Percentiles rank a stretch among this genome's conserved stretches.
phyloP scores from a whole-genome alignment of 441 rosid genomes.

The Gossypium gossypioides region DNA sequence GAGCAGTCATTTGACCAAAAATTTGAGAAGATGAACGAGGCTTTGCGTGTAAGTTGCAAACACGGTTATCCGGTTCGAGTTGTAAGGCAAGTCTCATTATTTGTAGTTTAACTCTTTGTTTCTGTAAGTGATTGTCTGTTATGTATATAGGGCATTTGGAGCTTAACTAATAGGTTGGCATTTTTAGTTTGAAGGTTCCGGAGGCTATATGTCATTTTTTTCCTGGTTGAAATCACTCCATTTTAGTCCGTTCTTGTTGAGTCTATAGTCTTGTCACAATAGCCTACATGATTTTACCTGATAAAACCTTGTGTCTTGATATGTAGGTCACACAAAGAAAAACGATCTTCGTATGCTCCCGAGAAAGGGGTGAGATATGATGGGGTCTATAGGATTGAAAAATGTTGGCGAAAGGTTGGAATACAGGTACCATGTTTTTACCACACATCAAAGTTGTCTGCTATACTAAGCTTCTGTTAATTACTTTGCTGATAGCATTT shows the following conservation, averaged over 20 bases:
- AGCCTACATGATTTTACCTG: background rate
- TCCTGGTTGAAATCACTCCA: background rate
- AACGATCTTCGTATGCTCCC: slow-evolving; percentile 56
- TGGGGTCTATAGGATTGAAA: slow-evolving; percentile 54
- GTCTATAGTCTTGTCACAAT: background rate
- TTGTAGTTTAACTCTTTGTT: background rate
- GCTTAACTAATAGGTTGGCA: background rate
- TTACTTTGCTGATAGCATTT: slow-evolving; percentile 5
- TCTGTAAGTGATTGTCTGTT: background rate
- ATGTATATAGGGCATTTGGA: background rate
- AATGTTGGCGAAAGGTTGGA: slow-evolving; percentile 63
- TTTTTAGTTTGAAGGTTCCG: background rate
- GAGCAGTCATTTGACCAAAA: slow-evolving; percentile 51
- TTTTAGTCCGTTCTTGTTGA: background rate
- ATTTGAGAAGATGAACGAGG: slow-evolving; percentile 43
- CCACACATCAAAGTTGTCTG: background rate
- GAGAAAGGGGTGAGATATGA: slow-evolving; percentile 54
- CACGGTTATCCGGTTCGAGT: slow-evolving; percentile 68
- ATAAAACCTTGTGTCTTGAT: background rate
- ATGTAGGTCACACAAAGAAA: slow-evolving; percentile 53
- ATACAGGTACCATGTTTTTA: slow-evolving; percentile 25
- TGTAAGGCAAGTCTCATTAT: slow-evolving; percentile 33
- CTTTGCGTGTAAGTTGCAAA: slow-evolving; percentile 49
- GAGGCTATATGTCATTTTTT: background rate
- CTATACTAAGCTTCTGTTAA: background rate